Evolutionary conservation across 2,329 filamentous ascomycete genomes (phyloP), one percentile per base, ranked within the genome.

Genomic region (Davidsoniella neocaledoniae): DNA sequence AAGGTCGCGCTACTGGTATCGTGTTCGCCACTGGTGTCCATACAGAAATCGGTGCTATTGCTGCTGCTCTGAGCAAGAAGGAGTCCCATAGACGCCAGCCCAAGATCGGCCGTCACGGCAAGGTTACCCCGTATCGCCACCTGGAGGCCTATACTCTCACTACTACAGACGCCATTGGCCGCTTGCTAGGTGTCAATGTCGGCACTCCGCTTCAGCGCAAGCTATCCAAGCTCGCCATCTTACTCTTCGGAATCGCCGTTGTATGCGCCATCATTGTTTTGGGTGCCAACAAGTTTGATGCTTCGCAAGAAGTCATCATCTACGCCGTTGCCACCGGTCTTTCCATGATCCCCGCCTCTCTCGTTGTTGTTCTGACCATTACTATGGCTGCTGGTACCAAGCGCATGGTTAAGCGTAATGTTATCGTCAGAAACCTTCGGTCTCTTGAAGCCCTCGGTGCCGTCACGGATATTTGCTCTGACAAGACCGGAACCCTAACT

Each of bases 141-240:
- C 54, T 67, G 16, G 61, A 68, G 54, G 68, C 67, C 33, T 68
- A 62, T 40, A 63, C 63, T 7, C 56, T 70, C 62, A 80, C 76
- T 3, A 61, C 70, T 40, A 70, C 67, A 10, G 76, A 81, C 59
- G 73, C 72, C 5, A 62, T 80, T 52, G 77, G 76, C 4, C 68
- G 71, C 37, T 81, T 85, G 58, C 67, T 84, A 7, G 80, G 81
- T 47, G 71, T 83, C 53, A 80, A 75, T 49, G 72, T 81, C 10
- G 81, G 81, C 43, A 84, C 81, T 9, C 81, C 81, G 2, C 68
- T 85, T 16, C 79, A 83, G 61, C 72, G 73, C 56, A 83, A 81
- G 58, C 67, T 85, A 14, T 81, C 79, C 44, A 75, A 76, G 60
- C 70, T 85, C 46, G 81, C 81, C 19, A 68, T 83, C 16, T 61